A percentile compares a stretch with the other conserved stretches of the same genome.
phyloP scores from a whole-genome alignment of 352 stramenopile genomes.

The Stramenopiles sp. region DNA sequence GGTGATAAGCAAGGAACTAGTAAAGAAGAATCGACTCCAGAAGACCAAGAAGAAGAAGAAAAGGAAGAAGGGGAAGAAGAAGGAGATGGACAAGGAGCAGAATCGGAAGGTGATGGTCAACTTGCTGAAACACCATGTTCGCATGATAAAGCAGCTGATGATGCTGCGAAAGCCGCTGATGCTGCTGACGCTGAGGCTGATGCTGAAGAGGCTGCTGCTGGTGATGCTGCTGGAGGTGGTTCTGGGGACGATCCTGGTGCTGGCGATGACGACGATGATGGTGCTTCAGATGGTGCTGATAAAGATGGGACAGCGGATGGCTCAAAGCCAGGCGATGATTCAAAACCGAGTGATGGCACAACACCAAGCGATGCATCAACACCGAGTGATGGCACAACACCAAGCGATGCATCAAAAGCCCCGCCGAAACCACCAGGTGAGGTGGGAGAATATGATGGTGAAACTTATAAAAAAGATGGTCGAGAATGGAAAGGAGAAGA shows the following conservation, averaged over 20 bases:
- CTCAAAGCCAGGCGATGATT: background rate
- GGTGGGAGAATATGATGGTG: too few species aligned
- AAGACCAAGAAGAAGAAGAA: background rate
- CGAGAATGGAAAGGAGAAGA: too few species aligned
- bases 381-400: too few species aligned
- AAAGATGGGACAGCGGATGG: background rate
- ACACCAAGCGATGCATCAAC: too few species aligned
- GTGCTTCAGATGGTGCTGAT: background rate
- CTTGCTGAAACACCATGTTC: background rate
- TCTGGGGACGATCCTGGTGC: too few species aligned
- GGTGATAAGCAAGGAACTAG: background rate
- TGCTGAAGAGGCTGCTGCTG: background rate
- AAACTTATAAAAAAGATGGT: too few species aligned
- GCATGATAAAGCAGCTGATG: background rate
- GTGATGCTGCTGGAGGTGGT: background rate
- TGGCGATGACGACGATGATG: background rate
- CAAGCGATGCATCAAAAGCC: too few species aligned
- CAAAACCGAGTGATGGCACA: background rate
- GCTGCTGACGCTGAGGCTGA: background rate
- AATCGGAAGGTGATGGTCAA: background rate
- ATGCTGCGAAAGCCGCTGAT: background rate
- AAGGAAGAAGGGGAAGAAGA: background rate
- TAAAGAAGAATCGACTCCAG: background rate
- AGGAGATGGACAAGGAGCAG: background rate
- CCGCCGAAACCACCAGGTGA: too few species aligned